phyloP scores from a whole-genome alignment of 305 asterid genomes.

The Ajuga reptans region DNA sequence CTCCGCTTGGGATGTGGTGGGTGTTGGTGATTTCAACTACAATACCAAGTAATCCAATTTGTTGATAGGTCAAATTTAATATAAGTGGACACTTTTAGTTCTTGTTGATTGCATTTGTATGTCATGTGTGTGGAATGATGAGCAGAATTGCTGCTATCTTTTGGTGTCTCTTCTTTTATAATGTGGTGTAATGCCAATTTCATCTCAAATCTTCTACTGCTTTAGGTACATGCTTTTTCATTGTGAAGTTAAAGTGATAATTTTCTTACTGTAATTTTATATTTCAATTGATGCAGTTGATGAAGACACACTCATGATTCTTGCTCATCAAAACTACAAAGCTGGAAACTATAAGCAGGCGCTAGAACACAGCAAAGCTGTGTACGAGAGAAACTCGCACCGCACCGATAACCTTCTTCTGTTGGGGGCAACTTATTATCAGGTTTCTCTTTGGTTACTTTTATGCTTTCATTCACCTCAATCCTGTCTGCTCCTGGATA shows the following conservation, averaged over 20 bases:
- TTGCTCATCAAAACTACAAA: constrained; percentile 88
- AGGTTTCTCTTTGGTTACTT: constrained; percentile 42
- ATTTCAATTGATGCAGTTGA: constrained; percentile 48
- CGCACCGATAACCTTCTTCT: constrained; percentile 97
- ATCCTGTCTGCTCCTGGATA: constrained; percentile 13
- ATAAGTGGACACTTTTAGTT: background rate
- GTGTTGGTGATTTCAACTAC: background rate
- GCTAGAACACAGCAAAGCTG: constrained; percentile 77
- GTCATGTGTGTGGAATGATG: background rate
- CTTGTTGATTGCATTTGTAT: background rate
- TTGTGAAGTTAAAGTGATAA: background rate
- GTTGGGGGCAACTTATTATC: constrained; percentile 82
- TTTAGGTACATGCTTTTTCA: background rate
- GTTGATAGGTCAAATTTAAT: background rate
- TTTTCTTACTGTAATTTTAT: background rate
- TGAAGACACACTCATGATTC: constrained; percentile 68
- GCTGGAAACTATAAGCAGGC: constrained; percentile 82
- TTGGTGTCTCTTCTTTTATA: background rate
- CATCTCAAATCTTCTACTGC: background rate
- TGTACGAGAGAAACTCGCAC: constrained; percentile 66
- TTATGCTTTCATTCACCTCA: background rate
- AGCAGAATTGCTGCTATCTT: background rate
- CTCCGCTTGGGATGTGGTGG: background rate
- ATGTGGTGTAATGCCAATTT: background rate
- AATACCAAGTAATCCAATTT: background rate